A percentile compares a stretch with the other conserved stretches of the same genome.
Conservation (phyloP, 2,329 filamentous ascomycete species). For the Calcarisporium arbuscula region DNA sequence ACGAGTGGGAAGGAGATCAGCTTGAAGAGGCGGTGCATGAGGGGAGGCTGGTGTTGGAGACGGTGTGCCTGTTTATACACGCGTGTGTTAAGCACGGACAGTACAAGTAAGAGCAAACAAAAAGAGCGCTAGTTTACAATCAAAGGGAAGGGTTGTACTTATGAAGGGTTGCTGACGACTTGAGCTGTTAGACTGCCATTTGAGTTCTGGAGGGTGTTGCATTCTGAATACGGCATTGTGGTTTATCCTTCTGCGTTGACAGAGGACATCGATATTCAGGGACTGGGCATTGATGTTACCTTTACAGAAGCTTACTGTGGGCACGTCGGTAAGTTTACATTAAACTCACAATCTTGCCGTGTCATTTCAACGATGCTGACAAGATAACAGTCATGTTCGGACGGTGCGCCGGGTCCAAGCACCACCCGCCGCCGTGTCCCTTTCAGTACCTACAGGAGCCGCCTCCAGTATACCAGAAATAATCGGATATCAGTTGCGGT, state of each 20-base stretch:
- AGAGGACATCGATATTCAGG: constrained; percentile 26
- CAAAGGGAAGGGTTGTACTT: neutral
- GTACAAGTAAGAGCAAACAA: constrained; percentile 23
- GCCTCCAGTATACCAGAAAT: constrained; percentile 29
- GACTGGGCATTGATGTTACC: constrained; percentile 25
- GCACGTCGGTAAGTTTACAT: constrained; percentile 30
- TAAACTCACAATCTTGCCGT: no score
- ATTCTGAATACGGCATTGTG: constrained; percentile 33
- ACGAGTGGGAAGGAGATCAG: constrained; percentile 24
- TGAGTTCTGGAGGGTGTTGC: constrained; percentile 31
- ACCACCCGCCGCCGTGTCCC: constrained; percentile 28
- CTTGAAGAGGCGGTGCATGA: constrained; percentile 24
- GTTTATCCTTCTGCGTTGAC: constrained; percentile 33
- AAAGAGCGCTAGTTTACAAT: neutral
- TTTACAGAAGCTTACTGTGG: constrained; percentile 31
- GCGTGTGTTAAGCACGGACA: constrained; percentile 30
- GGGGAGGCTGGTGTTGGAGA: constrained; percentile 30
- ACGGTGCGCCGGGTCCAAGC: constrained; percentile 17
- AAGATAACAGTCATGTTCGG: constrained; percentile 28
- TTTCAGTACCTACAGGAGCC: constrained; percentile 31
- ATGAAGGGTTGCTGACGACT: neutral
- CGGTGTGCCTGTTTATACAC: constrained; percentile 33
- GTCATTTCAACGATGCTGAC: no score
- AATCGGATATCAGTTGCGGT: no score
- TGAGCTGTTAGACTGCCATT: constrained; percentile 25